Conservation (phyloP, 805 yeast species). For the Millerago galiae region DNA sequence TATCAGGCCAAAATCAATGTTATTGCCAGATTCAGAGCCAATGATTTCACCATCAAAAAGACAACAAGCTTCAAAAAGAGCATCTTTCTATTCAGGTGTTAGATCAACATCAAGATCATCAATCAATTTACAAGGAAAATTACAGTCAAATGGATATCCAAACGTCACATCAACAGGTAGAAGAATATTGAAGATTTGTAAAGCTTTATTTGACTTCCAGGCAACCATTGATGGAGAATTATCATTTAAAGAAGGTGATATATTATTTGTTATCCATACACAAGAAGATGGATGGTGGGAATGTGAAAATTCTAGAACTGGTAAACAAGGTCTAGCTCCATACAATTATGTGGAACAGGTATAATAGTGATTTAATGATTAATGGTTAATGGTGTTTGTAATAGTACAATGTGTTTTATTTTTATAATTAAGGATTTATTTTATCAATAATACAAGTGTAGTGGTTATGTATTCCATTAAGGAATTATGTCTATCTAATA, state of each 20-base stretch:
- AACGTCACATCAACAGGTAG: constrained; percentile 45
- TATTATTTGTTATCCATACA: constrained; percentile 43
- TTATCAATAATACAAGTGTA: neutral
- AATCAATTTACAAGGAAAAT: constrained; percentile 18
- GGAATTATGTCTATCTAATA: constrained; percentile 4
- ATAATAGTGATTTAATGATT: neutral
- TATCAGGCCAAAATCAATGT: constrained; percentile 24
- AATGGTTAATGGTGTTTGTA: neutral
- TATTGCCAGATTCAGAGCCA: constrained; percentile 9
- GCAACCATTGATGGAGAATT: constrained; percentile 59
- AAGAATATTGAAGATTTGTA: constrained; percentile 43
- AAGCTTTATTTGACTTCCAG: constrained; percentile 51
- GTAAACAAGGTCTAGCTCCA: constrained; percentile 49
- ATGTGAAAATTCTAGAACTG: constrained; percentile 44
- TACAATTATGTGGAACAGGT: constrained; percentile 41
- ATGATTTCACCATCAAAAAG: constrained; percentile 5
- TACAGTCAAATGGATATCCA: constrained; percentile 34
- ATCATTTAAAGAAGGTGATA: constrained; percentile 51
- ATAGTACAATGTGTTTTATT: neutral
- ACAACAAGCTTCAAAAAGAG: constrained; percentile 11
- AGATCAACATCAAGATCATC: constrained; percentile 22
- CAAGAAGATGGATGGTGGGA: constrained; percentile 78
- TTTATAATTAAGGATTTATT: neutral
- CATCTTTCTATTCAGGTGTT: constrained; percentile 24
- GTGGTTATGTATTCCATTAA: neutral